These are phyloP conservation scores for Lecanicillium sp. DNA, from an alignment of 2,329 filamentous ascomycete genomes.

Conservation along the genomic window DNA sequence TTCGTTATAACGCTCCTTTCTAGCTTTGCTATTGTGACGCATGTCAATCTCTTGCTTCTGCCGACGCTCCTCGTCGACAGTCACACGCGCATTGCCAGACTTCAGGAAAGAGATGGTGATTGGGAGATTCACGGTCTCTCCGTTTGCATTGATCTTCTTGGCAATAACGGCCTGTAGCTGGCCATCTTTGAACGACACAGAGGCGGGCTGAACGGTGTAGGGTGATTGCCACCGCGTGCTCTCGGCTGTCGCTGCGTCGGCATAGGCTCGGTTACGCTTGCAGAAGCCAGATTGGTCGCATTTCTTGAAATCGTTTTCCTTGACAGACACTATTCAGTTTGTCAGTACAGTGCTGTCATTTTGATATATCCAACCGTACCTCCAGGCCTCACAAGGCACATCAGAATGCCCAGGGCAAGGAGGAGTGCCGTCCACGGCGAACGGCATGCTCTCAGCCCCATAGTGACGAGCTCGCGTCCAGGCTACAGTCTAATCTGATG, in stretches of 20 bases:
- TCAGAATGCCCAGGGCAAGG: slow-evolving; percentile 51
- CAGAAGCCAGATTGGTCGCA: slow-evolving; percentile 96
- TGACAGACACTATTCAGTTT: slow-evolving; percentile 63
- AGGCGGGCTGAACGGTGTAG: slow-evolving; percentile 67
- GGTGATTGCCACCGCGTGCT: slow-evolving; percentile 70
- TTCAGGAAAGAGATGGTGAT: slow-evolving; percentile 83
- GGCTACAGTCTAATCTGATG: not conserved
- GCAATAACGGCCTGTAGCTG: slow-evolving; percentile 74
- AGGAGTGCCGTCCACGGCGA: slow-evolving; percentile 56
- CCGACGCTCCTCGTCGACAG: slow-evolving; percentile 85
- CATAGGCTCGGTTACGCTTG: slow-evolving; percentile 85
- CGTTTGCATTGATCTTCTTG: slow-evolving; percentile 61
- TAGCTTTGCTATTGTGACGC: slow-evolving; percentile 72
- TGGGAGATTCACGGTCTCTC: slow-evolving; percentile 70
- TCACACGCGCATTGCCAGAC: slow-evolving; percentile 80
- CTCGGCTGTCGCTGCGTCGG: slow-evolving; percentile 64
- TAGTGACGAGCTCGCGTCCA: slow-evolving; percentile 7
- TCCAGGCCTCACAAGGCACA: slow-evolving; percentile 56
- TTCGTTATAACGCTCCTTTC: slow-evolving; percentile 94
- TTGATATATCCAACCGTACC: slow-evolving; percentile 50
- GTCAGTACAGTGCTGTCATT: too few species aligned
- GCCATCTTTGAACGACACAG: slow-evolving; percentile 71
- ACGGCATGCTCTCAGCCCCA: slow-evolving; percentile 3
- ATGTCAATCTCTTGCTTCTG: slow-evolving; percentile 84
- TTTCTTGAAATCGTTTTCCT: slow-evolving; percentile 96